These are phyloP conservation scores for Abrus pulchellus DNA, from an alignment of 306 rosid genomes.

Conservation along the genomic window DNA sequence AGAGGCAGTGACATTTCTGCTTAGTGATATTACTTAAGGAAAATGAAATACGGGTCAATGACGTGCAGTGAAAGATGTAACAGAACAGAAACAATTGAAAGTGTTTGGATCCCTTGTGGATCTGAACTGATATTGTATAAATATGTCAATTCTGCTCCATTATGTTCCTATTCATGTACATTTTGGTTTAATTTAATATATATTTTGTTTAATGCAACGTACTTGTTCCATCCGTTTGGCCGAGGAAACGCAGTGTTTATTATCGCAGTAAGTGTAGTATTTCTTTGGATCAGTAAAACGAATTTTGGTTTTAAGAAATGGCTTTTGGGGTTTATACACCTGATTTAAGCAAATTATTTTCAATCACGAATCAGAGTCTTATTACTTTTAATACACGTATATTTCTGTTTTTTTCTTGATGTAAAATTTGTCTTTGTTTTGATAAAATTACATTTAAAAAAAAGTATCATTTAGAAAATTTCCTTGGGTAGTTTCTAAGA, in stretches of 20 bases:
- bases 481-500: no score
- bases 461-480: no score
- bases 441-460: no score
- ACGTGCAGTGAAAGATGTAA: conserved; percentile 41
- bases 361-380: no score
- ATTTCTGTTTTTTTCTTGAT: no score
- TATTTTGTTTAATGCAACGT: conserved; percentile 16
- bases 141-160: conserved; percentile 43
- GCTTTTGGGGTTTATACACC: neutral
- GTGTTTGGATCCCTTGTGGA: conserved; percentile 53
- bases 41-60: conserved; percentile 42
- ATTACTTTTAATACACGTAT: no score
- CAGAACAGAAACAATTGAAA: conserved; percentile 36
- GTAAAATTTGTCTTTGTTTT: no score
- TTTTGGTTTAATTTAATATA: conserved; percentile 20
- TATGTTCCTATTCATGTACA: conserved; percentile 39
- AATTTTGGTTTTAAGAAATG: neutral
- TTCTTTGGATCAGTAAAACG: neutral
- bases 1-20: conserved; percentile 69
- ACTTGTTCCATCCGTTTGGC: neutral
- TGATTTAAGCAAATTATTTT: neutral
- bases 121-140: conserved; percentile 53
- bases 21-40: conserved; percentile 42
- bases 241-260: no score
- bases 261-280: neutral